Conservation (phyloP, 2,329 filamentous ascomycete genomes). For the Phaeosphaeriaceae sp. region DNA sequence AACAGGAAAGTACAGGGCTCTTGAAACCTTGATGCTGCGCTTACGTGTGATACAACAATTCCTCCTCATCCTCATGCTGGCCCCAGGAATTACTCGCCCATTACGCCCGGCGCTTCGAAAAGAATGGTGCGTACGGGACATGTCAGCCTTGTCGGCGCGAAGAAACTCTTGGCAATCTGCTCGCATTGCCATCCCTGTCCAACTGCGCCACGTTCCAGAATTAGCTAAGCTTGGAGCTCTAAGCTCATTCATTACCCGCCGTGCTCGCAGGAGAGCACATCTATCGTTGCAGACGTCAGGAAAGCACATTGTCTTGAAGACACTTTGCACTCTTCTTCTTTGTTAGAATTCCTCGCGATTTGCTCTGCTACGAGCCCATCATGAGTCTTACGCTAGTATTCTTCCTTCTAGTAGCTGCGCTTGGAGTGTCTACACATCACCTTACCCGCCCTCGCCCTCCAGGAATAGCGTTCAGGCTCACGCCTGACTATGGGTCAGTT, state of each 20-base stretch:
- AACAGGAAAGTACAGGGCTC: not conserved
- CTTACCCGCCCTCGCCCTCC: slow-evolving; percentile 9
- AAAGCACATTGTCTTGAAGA: not conserved
- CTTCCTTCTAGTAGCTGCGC: slow-evolving; percentile 1
- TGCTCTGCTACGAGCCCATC: not conserved
- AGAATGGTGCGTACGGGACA: not conserved
- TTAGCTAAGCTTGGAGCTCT: not conserved
- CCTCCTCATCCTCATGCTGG: not conserved
- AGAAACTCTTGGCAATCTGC: not conserved
- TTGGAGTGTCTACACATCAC: slow-evolving; percentile 8
- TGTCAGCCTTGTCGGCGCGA: not conserved
- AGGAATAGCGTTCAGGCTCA: slow-evolving; percentile 16
- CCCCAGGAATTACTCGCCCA: not conserved
- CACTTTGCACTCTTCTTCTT: not conserved
- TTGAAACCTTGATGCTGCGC: not conserved
- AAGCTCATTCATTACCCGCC: not conserved
- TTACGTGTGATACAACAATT: not conserved
- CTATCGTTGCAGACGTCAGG: not conserved
- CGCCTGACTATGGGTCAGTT: slow-evolving; percentile 20
- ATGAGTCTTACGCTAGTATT: not conserved
- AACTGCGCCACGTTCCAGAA: not conserved
- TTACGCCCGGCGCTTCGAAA: not conserved
- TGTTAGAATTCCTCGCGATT: not conserved
- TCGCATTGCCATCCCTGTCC: not conserved
- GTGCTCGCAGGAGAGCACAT: not conserved